Base-by-base conservation (phyloP, 192 early-diverging fungal genomes). In the Pilobolus umbonatus region DNA sequence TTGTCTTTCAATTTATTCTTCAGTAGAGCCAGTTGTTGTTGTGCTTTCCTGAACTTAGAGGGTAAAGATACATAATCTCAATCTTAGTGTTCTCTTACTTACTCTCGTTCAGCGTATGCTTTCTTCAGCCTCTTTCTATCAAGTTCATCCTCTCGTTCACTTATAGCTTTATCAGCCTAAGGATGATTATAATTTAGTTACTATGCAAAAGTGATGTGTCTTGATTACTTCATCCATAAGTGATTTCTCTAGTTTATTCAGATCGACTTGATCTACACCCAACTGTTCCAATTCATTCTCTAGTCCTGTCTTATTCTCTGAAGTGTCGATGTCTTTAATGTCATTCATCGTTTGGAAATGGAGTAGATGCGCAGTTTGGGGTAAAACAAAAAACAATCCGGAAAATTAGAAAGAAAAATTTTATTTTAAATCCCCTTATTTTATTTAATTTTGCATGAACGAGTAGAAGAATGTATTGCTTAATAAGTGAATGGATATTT, bases 121-220 rank as follows among this genome's bases (percentile, higher is more conserved):
- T 83, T 86, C 29, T 64, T 71, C 3, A 89, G 63, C 3, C 91
- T 82, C 61, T 82, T 89, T 54, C 78, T 65, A 53, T 93, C 85
- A 21, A 76, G 39, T 5, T 72, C 82, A 5, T 81, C 73, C 24
- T 90, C 88, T 21, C 75, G 71, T 40, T 83, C 72, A 19, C 73
- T 67, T 59, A 91, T 57, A 12, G 78, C 80, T 44, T 76, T 77
- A 48, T 78, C 77, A 7, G 81, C 88, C 75, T 80, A 24, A n/a
- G n/a, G 2, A 6, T 24, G 12, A 9, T 15, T 32, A 24, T 24
- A 17, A 24, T 34, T 47, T n/a, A 2, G 11, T 43, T 46, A 14
- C 6, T 26, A 49, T 19, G 24, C 28, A 8, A 19, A 21, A 36
- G 14, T 10, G 44, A 49, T 10, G 2, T 32, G 6, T 21, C 21